Evolutionary conservation across 192 early-diverging fungal species (phyloP).

Genomic region (Globomyces pollinis-pini): DNA sequence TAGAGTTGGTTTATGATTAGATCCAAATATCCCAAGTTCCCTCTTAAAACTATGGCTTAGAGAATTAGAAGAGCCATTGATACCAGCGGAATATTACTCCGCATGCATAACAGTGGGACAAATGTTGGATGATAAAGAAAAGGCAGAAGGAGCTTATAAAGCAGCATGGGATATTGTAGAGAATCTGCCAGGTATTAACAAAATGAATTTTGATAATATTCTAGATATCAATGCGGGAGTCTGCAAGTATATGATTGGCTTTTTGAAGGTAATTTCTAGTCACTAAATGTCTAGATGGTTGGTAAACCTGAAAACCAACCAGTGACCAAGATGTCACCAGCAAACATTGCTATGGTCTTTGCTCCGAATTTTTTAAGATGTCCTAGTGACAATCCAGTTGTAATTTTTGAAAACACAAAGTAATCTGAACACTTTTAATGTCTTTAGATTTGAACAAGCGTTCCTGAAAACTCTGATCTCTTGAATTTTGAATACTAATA

Average conservation of each 20-base stretch:
- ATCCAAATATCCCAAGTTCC: constrained; percentile 88
- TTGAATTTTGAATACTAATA: too few species aligned
- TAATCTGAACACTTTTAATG: constrained; percentile 9
- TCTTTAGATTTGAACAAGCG: constrained; percentile 42
- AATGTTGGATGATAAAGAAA: constrained; percentile 38
- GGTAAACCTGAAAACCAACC: constrained; percentile 62
- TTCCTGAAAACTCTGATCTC: constrained; percentile 44
- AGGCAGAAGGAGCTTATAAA: constrained; percentile 36
- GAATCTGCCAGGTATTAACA: constrained; percentile 23
- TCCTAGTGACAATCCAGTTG: constrained; percentile 52
- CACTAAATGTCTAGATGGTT: constrained; percentile 44
- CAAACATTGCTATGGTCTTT: constrained; percentile 93
- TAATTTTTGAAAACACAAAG: constrained; percentile 60
- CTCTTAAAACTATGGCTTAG: constrained; percentile 90
- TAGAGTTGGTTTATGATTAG: constrained; percentile 12
- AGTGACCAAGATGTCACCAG: constrained; percentile 81
- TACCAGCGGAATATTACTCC: constrained; percentile 71
- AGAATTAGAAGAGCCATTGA: constrained; percentile 85
- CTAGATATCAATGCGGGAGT: constrained; percentile 59
- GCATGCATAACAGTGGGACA: constrained; percentile 61
- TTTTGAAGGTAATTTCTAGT: constrained; percentile 54
- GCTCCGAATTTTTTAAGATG: constrained; percentile 90
- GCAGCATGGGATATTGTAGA: constrained; percentile 25
- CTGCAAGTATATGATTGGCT: constrained; percentile 69
- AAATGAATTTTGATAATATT: too few species aligned